phyloP scores from a whole-genome alignment of 1,284 basidiomycete genomes.

The Moesziomyces globuligerus region DNA sequence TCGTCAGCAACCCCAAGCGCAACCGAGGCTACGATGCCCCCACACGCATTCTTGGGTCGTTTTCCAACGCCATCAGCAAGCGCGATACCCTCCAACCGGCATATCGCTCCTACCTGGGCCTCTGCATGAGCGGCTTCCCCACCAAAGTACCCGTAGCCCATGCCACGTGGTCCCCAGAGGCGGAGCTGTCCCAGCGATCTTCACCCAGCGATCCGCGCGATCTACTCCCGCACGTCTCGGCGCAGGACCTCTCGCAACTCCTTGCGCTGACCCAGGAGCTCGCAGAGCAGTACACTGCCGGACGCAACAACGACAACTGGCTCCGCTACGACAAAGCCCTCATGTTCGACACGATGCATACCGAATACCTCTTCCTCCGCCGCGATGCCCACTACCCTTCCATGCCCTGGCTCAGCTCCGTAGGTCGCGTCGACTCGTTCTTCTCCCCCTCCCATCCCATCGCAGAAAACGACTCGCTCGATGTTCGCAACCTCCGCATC shows the following conservation, averaged over 20 bases:
- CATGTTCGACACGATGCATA: slow-evolving; percentile 32
- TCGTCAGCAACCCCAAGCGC: slow-evolving; percentile 1
- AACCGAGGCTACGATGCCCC: slow-evolving; percentile 8
- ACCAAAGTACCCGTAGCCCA: slow-evolving; percentile 19
- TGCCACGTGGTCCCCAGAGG: slow-evolving; percentile 5
- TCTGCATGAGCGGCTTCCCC: slow-evolving; percentile 35
- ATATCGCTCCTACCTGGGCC: slow-evolving; percentile 17
- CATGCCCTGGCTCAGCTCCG: slow-evolving; percentile 39
- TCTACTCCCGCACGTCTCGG: slow-evolving; percentile 1
- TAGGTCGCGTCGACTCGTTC: slow-evolving; percentile 22
- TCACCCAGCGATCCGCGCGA: slow-evolving; percentile 8
- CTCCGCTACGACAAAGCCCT: slow-evolving; percentile 21
- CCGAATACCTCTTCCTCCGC: slow-evolving; percentile 30
- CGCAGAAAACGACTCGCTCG: not conserved
- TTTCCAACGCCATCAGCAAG: slow-evolving; percentile 34
- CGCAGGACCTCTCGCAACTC: slow-evolving; percentile 2
- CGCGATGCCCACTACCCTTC: slow-evolving; percentile 23
- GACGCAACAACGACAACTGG: slow-evolving; percentile 20
- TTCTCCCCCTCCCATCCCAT: slow-evolving; percentile 11
- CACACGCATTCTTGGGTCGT: slow-evolving; percentile 23
- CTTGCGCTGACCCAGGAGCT: slow-evolving; percentile 5
- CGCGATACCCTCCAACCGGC: slow-evolving; percentile 18
- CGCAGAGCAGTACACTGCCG: slow-evolving; percentile 12
- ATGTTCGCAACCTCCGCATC: slow-evolving; percentile 12
- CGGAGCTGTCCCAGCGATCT: not conserved